These are phyloP conservation scores for Aquilaria sinensis DNA, from an alignment of 345 rosid genomes.

Conservation along the genomic window DNA sequence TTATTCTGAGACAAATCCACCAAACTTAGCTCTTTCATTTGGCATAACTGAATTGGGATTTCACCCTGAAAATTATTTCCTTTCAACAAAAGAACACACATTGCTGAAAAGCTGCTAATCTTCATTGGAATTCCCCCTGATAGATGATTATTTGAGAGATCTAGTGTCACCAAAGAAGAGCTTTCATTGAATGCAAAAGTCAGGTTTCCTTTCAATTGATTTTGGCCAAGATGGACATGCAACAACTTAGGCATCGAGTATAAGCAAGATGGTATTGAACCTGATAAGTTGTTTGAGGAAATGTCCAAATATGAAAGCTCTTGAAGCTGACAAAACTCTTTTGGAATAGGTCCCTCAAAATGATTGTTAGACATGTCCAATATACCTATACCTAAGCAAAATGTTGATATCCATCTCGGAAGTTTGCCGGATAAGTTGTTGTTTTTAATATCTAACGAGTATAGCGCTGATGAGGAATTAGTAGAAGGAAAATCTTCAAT, in stretches of 20 bases:
- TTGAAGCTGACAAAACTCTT: not conserved
- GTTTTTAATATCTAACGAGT: conserved; percentile 7
- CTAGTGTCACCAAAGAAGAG: not conserved
- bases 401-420: conserved; percentile 13
- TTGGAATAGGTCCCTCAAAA: conserved; percentile 11
- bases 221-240: conserved; percentile 1
- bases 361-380: conserved; percentile 2
- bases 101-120: not conserved
- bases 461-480: not conserved
- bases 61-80: conserved; percentile 14
- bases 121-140: not conserved
- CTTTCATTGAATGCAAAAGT: not conserved
- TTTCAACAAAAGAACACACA: conserved; percentile 20
- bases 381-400: rapidly evolving
- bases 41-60: conserved; percentile 13
- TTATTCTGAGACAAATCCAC: conserved; percentile 4
- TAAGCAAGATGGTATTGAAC: no score
- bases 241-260: not conserved
- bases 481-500: not conserved
- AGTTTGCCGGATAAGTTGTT: conserved; percentile 14
- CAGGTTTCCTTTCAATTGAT: not conserved
- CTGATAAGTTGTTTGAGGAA: not conserved
- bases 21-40: conserved; percentile 1
- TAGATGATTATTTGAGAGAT: conserved; percentile 10
- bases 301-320: not conserved